These are phyloP conservation scores for Aspergillus neotritici DNA, from an alignment of 2,329 filamentous ascomycete species.

Conservation along the genomic window DNA sequence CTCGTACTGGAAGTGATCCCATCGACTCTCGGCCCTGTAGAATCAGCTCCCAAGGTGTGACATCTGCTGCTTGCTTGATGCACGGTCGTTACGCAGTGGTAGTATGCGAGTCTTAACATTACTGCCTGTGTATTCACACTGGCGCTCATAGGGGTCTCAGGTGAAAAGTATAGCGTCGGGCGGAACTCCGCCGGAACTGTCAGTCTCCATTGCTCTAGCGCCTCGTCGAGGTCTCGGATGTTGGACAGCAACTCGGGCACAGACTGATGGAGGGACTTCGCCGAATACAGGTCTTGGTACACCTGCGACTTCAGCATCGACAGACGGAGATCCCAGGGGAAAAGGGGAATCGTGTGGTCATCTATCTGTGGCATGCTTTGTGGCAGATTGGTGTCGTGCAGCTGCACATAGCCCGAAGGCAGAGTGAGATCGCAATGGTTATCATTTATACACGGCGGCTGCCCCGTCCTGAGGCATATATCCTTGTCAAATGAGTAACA, in stretches of 20 bases:
- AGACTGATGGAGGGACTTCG: constrained; percentile 37
- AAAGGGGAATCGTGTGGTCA: constrained; percentile 20
- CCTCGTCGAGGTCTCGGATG: constrained; percentile 48
- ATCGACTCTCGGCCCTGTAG: too few relatives aligned
- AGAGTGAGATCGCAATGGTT: constrained; percentile 45
- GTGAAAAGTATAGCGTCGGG: constrained; percentile 38
- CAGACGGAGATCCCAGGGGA: constrained; percentile 43
- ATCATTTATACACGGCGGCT: constrained; percentile 20
- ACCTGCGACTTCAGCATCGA: constrained; percentile 45
- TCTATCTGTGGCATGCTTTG: neutral
- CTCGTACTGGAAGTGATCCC: too few relatives aligned
- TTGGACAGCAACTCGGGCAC: constrained; percentile 45
- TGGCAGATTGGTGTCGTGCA: constrained; percentile 6
- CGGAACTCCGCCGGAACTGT: constrained; percentile 38
- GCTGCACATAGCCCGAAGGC: constrained; percentile 31
- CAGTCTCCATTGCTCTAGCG: constrained; percentile 47
- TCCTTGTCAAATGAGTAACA: constrained; percentile 18
- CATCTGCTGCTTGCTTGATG: constrained; percentile 47
- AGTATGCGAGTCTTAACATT: constrained; percentile 46
- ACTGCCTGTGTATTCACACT: constrained; percentile 38
- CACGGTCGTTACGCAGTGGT: constrained; percentile 47
- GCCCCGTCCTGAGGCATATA: constrained; percentile 9
- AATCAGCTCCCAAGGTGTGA: constrained; percentile 4
- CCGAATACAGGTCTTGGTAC: constrained; percentile 43
- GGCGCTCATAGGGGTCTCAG: constrained; percentile 7